Base-by-base conservation (phyloP, 352 stramenopile species). In the Pythium angustatum region DNA sequence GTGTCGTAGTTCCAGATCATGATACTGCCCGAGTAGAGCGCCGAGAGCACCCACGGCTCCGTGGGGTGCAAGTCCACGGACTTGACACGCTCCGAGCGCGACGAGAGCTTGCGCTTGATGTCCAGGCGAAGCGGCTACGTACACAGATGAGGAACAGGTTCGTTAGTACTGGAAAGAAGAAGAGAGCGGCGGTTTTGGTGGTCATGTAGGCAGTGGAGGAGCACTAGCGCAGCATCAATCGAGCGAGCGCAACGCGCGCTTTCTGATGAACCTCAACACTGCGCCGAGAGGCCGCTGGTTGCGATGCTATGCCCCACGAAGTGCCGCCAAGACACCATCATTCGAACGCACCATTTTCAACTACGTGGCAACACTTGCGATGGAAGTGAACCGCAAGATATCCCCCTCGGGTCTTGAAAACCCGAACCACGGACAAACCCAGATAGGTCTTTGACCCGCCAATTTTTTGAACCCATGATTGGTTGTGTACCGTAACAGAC, bases 1-100 rank as follows among this genome's bases (percentile, higher is more conserved):
- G 87, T 96, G 70, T 98, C 91, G 68, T 98, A 98, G 78, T 99
- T 98, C 95, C 96, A 99, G 69, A 99, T 98, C 83, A 99, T 98
- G 28, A 99, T 85, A 70, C 98, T 98, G 50, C 97, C 98, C 22
- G 87, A 97, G 89, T 99, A 99, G 14, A 99, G 85, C 45, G 94
- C 96, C 10, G 93, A 96, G 28, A 99, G 84, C 38, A 98, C 96
- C 97, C 97, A 99, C 67, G 98, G 94, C 73, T 99, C 97, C 0
- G 85, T 98, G 21, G 96, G 96, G 79, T 99, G 97, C 63, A 99
- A 86, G 71, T 99, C 98, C 19, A 99, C 97, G 62, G 87, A 98
- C 78, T 99, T 99, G 27, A 99, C 97, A 53, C 97, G 94, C 73
- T 99, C 97, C 31, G 96, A 99, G 51, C 90, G 84, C 28, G 92